A percentile compares a stretch with the other conserved stretches of the same genome.
phyloP scores from a whole-genome alignment of 345 rosid genomes.

The Euphorbia tirucalli region DNA sequence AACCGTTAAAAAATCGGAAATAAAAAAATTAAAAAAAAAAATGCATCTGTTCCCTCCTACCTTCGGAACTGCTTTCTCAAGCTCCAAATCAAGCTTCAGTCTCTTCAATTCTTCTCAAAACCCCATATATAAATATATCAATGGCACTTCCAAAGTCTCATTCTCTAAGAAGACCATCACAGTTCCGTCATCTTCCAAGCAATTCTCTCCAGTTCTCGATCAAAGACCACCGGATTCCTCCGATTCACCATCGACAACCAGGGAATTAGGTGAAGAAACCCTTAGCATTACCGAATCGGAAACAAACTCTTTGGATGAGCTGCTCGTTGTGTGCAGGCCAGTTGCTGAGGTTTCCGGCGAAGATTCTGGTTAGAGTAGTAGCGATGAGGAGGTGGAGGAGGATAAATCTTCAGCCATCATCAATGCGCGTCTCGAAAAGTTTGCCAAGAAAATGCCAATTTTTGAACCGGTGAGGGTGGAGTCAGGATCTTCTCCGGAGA shows the following conservation, averaged over 20 bases:
- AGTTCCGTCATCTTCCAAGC: constrained; percentile 22
- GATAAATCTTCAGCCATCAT: constrained; percentile 39
- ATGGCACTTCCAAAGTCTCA: constrained; percentile 19
- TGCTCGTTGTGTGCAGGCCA: constrained; percentile 68
- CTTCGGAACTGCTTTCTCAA: constrained; percentile 50
- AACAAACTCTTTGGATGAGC: constrained; percentile 32
- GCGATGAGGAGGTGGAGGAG: constrained; percentile 16
- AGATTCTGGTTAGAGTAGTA: constrained; percentile 17
- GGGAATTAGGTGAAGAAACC: too few species aligned
- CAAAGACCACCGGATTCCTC: constrained; percentile 24
- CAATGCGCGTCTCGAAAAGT: constrained; percentile 57
- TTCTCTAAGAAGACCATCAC: constrained; percentile 23
- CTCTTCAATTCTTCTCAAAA: constrained; percentile 42
- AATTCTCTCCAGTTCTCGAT: constrained; percentile 37
- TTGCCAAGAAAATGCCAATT: constrained; percentile 83
- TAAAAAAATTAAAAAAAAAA: constrained; percentile 6
- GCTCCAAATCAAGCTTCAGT: constrained; percentile 39
- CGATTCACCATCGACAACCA: too few species aligned
- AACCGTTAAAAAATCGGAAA: constrained; percentile 37
- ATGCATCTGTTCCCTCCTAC: constrained; percentile 46
- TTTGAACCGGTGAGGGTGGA: constrained; percentile 78
- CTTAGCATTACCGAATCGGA: background rate
- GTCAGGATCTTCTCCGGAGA: constrained; percentile 38
- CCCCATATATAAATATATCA: constrained; percentile 21
- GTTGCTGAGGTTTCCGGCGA: constrained; percentile 48